These are phyloP conservation scores for Phytopythium ostracodes DNA, from an alignment of 352 stramenopile genomes.

Conservation along the genomic window DNA sequence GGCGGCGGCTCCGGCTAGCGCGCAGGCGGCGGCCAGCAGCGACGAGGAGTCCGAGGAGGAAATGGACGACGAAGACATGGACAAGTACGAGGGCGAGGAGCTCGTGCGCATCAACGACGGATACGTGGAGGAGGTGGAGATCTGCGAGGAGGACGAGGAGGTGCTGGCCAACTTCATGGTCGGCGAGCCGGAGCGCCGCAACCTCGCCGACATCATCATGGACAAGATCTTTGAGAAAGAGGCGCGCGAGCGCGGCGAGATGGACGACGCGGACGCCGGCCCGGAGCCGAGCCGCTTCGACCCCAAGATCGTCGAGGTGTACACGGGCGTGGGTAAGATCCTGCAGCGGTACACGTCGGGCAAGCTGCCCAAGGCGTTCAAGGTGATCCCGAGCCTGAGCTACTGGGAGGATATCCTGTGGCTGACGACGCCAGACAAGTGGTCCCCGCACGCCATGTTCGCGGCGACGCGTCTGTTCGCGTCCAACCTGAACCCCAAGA, in stretches of 20 bases:
- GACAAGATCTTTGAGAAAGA: constrained; percentile 99
- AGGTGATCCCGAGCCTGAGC: constrained; percentile 97
- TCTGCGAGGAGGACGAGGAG: constrained; percentile 86
- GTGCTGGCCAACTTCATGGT: constrained; percentile 87
- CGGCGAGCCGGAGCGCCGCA: constrained; percentile 79
- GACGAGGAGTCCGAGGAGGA: constrained; percentile 70
- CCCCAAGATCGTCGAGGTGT: constrained; percentile 97
- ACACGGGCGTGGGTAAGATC: constrained; percentile 98
- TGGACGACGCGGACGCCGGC: constrained; percentile 54
- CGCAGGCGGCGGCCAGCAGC: constrained; percentile 44
- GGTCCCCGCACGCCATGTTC: constrained; percentile 98
- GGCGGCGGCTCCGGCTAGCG: constrained; percentile 13
- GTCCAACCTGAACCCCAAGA: constrained; percentile 99
- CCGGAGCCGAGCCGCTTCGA: constrained; percentile 69
- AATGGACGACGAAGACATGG: constrained; percentile 82
- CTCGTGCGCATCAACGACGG: constrained; percentile 89
- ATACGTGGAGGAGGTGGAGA: constrained; percentile 89
- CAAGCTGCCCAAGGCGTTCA: constrained; percentile 99
- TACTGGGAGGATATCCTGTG: constrained; percentile 99
- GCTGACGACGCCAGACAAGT: constrained; percentile 96
- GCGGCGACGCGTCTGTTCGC: constrained; percentile 97
- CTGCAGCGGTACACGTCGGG: constrained; percentile 96
- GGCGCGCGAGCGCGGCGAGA: constrained; percentile 75
- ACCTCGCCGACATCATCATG: constrained; percentile 99
- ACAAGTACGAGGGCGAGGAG: constrained; percentile 87